Evolutionary conservation across 495 filamentous ascomycete species (phyloP).

Genomic region (Saxophila tyrrhenica): DNA sequence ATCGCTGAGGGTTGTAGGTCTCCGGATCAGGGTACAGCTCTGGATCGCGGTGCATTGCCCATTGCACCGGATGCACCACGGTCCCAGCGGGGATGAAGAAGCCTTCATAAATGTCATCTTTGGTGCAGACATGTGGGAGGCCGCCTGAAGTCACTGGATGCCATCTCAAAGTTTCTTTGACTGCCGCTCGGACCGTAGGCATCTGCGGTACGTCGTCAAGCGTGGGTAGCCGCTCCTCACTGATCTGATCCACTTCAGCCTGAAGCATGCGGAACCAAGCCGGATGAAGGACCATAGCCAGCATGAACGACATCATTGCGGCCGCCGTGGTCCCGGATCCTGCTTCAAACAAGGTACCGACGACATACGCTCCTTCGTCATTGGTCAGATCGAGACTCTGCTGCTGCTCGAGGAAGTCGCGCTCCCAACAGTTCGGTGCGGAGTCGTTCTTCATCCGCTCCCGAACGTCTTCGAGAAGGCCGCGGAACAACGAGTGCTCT

Average conservation of each 20-base stretch:
- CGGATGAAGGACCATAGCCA: conserved; percentile 19
- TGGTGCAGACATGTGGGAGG: conserved; percentile 23
- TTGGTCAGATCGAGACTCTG: conserved; percentile 1
- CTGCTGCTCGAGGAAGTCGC: conserved; percentile 17
- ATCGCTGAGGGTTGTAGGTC: conserved; percentile 27
- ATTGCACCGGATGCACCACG: conserved; percentile 21
- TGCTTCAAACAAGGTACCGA: conserved; percentile 20
- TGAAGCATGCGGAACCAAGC: conserved; percentile 17
- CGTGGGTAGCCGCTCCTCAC: conserved; percentile 10
- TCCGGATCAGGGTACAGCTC: conserved; percentile 25
- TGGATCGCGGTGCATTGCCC: conserved; percentile 26
- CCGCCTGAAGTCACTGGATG: conserved; percentile 23
- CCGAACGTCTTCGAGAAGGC: conserved; percentile 24
- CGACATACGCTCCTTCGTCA: conserved; percentile 11
- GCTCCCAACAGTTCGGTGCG: conserved; percentile 17
- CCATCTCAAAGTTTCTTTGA: conserved; percentile 30
- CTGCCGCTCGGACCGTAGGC: conserved; percentile 18
- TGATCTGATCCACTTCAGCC: conserved; percentile 23
- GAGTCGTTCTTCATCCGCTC: conserved; percentile 18
- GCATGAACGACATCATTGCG: conserved; percentile 22
- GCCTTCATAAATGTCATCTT: conserved; percentile 29
- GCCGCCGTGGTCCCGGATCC: conserved; percentile 25
- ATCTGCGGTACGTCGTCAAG: conserved; percentile 14
- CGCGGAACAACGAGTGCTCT: conserved; percentile 24
- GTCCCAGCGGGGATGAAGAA: conserved; percentile 29